Conservation (phyloP, 352 stramenopile species). For the Phytophthora citricola region DNA sequence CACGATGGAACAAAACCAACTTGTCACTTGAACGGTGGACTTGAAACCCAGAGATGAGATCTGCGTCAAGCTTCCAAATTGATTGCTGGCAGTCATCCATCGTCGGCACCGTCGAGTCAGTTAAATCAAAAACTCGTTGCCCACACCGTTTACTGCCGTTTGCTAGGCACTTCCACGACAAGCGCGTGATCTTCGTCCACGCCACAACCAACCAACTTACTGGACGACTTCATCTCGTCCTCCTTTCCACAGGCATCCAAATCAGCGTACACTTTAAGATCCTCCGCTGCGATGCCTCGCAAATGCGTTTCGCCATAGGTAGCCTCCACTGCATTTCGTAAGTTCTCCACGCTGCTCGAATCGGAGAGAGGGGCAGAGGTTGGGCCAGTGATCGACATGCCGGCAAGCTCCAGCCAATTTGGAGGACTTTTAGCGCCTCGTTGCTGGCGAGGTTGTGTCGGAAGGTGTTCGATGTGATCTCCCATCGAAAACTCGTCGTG, state of each 20-base stretch:
- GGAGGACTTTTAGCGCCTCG: constrained; percentile 57
- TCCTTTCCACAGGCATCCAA: not conserved
- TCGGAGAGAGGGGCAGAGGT: not conserved
- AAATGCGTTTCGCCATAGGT: not conserved
- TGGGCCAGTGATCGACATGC: not conserved
- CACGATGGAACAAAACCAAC: no score
- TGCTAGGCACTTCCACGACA: not conserved
- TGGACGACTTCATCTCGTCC: no score
- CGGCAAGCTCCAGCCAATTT: constrained; percentile 52
- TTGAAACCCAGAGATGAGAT: no score
- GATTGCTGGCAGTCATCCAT: no score
- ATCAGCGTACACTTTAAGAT: not conserved
- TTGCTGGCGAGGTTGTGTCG: constrained; percentile 58
- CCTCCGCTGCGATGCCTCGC: not conserved
- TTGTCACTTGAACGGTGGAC: no score
- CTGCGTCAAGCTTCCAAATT: no score
- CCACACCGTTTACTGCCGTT: no score
- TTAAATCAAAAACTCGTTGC: no score
- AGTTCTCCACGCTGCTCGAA: not conserved
- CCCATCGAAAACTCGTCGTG: constrained; percentile 10
- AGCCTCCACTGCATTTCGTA: not conserved
- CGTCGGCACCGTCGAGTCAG: no score
- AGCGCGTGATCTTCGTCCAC: no score
- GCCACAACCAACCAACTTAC: no score
- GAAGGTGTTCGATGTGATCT: constrained; percentile 47